These are phyloP conservation scores for Limonium bicolor DNA, from an alignment of 148 eudicot species.

Conservation along the genomic window DNA sequence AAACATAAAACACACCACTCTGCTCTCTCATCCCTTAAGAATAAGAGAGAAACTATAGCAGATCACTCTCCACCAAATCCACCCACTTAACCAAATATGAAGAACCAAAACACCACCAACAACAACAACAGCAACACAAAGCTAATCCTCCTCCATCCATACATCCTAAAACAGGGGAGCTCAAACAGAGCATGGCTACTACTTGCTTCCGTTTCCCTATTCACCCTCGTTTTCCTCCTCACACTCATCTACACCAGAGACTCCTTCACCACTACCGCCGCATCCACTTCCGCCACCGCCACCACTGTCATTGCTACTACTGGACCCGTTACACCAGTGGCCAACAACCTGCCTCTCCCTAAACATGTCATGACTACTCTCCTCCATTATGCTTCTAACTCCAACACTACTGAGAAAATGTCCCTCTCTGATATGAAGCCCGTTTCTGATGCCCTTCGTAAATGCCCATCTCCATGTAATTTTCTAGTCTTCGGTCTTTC, in stretches of 20 bases:
- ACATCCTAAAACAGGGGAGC: slow-evolving; percentile 17
- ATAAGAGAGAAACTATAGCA: too few relatives aligned
- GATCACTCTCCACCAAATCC: too few relatives aligned
- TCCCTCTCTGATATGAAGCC: slow-evolving; percentile 6
- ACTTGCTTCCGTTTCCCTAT: slow-evolving; percentile 11
- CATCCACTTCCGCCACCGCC: slow-evolving; percentile 1
- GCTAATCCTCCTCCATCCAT: slow-evolving; percentile 17
- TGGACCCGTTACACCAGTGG: too few relatives aligned
- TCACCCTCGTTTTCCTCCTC: slow-evolving; percentile 20
- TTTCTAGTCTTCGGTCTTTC: slow-evolving; percentile 21
- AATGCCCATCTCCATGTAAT: slow-evolving; percentile 21
- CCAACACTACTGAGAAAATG: slow-evolving; percentile 15
- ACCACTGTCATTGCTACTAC: neutral
- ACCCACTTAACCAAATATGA: too few relatives aligned
- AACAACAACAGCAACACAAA: slow-evolving; percentile 14
- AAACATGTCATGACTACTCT: slow-evolving; percentile 12
- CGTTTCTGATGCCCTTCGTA: slow-evolving; percentile 14
- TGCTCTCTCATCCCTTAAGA: too few relatives aligned
- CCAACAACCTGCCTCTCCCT: slow-evolving; percentile 12
- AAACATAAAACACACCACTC: too few relatives aligned
- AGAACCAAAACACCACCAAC: too few relatives aligned
- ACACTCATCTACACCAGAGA: slow-evolving; percentile 11
- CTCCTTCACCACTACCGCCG: slow-evolving; percentile 7
- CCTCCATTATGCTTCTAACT: slow-evolving; percentile 15
- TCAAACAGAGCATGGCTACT: slow-evolving; percentile 15